A percentile compares a stretch with the other conserved stretches of the same genome.
These are phyloP conservation scores for Yamadazyma conglobata DNA, from an alignment of 1,139 yeast species.

Conservation along the genomic window DNA sequence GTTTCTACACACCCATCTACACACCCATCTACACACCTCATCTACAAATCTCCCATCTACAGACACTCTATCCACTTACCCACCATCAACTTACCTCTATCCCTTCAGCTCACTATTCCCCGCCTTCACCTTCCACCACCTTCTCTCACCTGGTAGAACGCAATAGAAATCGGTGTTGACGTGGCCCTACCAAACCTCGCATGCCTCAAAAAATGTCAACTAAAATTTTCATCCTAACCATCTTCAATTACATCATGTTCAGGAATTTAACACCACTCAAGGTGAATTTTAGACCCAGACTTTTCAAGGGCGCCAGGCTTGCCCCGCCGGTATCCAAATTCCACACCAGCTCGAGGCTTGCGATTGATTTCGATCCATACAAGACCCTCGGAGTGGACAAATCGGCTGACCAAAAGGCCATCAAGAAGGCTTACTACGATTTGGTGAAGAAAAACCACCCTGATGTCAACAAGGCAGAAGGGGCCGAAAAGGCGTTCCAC, in stretches of 20 bases:
- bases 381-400: slow-evolving; percentile 73
- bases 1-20: too few relatives aligned
- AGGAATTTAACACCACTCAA: slow-evolving; percentile 5
- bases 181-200: slow-evolving; percentile 1
- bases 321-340: slow-evolving; percentile 14
- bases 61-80: too few relatives aligned
- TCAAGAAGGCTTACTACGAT: slow-evolving; percentile 90
- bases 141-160: not conserved
- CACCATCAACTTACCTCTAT: too few relatives aligned
- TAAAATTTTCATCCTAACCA: slow-evolving; percentile 8
- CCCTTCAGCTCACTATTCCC: too few relatives aligned
- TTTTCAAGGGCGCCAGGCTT: not conserved
- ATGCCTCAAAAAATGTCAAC: not conserved
- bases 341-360: slow-evolving; percentile 21
- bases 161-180: not conserved
- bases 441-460: slow-evolving; percentile 95
- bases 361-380: slow-evolving; percentile 70
- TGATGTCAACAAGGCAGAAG: slow-evolving; percentile 88
- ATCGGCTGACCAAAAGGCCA: slow-evolving; percentile 72
- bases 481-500: slow-evolving; percentile 85
- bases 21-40: too few relatives aligned
- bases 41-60: too few relatives aligned
- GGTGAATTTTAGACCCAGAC: slow-evolving; percentile 3
- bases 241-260: slow-evolving; percentile 7
- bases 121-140: too few relatives aligned